Evolutionary conservation across 83 land plant genomes (phyloP), one percentile per base, ranked within the genome.

Genomic region (Diphasiastrum complanatum): DNA sequence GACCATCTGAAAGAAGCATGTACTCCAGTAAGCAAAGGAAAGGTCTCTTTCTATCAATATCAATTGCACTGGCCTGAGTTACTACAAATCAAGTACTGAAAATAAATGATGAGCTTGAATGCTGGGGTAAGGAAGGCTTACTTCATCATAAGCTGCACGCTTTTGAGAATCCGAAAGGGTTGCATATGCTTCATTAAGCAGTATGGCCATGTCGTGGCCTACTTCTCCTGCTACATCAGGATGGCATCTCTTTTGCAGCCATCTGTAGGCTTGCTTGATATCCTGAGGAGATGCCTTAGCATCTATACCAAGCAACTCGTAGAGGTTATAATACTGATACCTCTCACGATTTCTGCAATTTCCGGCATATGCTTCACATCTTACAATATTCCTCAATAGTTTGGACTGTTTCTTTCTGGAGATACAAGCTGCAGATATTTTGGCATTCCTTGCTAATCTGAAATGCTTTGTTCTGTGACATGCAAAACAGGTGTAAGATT

Each of bases 181-280:
- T 2, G 85, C 51, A 43, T 86, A 95, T 1, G 83, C 87, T 27
- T 89, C 81, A 67, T 95, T 95, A 63, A 89, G 89, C 14, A 95
- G 65, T 47, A 89, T 89, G 47, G 99, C 82, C 99, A 93, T 93
- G 71, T 86, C 89, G 38, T 93, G 99, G 3, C 99, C 99, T 0
- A 77, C 69, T 0, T 77, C 64, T 2, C 99, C 99, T 36, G 99
- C 97, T 20, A 95, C 76, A 63, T 95, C 99, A 0, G 99, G 99
- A 64, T 95, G 99, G 65, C 99, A 95, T 40, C 75, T 71, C 75
- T 89, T 95, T 77, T 89, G 99, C 54, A 95, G 68, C 74, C 80
- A 66, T 4, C 97, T 69, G 41, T 95, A 95, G 0, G 99, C 89
- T 40, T 24, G 54, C 71, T 80, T 85, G 2, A 95, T 90, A 75